Evolutionary conservation across 768 basidiomycete genomes (phyloP).

Genomic region (Zangia roseola): DNA sequence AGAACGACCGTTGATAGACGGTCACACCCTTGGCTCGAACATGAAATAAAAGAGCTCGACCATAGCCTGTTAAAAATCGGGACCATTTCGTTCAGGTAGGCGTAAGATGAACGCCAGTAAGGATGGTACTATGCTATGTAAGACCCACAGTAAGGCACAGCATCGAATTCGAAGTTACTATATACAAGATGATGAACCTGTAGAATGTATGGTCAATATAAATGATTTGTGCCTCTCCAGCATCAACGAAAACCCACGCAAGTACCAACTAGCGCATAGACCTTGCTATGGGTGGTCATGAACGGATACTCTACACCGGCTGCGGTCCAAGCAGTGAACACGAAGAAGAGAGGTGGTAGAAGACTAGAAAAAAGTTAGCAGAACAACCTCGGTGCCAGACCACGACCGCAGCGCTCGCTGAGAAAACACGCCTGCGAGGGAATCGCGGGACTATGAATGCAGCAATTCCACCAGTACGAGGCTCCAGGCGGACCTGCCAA

Average conservation of each 20-base stretch:
- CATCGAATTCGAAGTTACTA: neutral
- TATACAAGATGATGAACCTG: conserved; percentile 12
- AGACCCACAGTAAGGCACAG: conserved; percentile 6
- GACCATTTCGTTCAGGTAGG: no score
- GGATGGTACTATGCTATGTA: neutral
- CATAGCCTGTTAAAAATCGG: conserved; percentile 43
- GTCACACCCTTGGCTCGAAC: conserved; percentile 59
- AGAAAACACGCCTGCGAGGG: conserved; percentile 8
- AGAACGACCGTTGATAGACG: conserved; percentile 58
- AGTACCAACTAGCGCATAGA: conserved; percentile 9
- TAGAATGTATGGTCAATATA: neutral
- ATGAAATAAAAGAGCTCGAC: conserved; percentile 63
- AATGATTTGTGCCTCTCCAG: no score
- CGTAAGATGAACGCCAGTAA: no score
- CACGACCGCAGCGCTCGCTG: neutral
- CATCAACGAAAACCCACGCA: neutral
- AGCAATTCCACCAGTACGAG: neutral
- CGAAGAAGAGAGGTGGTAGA: conserved; percentile 11
- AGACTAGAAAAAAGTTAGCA: neutral
- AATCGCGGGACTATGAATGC: conserved; percentile 5
- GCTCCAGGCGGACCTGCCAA: conserved; percentile 6
- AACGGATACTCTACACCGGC: conserved; percentile 12
- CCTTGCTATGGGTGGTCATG: conserved; percentile 2
- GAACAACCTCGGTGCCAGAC: no score
- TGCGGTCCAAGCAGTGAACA: conserved; percentile 17